Conservation (phyloP, 2,329 filamentous ascomycete species). For the Talaromyces sp. region DNA sequence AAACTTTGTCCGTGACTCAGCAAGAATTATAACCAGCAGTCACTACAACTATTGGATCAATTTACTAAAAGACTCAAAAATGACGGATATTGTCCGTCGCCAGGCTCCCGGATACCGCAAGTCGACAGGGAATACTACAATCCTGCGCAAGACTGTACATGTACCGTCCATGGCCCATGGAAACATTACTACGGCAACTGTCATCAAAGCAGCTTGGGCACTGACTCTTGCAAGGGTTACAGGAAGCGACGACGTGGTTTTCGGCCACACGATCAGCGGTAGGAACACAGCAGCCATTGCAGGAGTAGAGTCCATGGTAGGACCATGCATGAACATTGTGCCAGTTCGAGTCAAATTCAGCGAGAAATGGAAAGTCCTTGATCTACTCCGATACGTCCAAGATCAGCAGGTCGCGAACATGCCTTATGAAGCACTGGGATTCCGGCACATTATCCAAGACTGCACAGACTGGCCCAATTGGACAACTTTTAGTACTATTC, state of each 20-base stretch:
- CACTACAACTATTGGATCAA: conserved; percentile 57
- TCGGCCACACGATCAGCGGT: conserved; percentile 61
- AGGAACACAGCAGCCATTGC: conserved; percentile 51
- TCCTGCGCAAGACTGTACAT: conserved; percentile 28
- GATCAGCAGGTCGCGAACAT: conserved; percentile 53
- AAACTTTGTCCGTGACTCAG: conserved; percentile 40
- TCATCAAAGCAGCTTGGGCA: conserved; percentile 64
- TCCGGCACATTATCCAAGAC: conserved; percentile 47
- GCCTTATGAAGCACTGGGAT: conserved; percentile 50
- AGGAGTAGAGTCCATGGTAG: conserved; percentile 52
- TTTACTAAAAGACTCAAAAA: conserved; percentile 51
- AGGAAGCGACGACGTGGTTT: conserved; percentile 52
- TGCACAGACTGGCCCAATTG: conserved; percentile 38
- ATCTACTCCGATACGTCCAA: conserved; percentile 51
- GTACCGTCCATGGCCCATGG: conserved; percentile 42
- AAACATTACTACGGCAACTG: conserved; percentile 57
- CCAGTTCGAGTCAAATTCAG: conserved; percentile 56
- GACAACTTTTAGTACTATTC: conserved; percentile 35
- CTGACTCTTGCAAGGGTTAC: conserved; percentile 54
- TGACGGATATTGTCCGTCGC: conserved; percentile 38
- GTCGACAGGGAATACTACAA: conserved; percentile 29
- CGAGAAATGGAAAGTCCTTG: conserved; percentile 44
- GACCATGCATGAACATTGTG: conserved; percentile 63
- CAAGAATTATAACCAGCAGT: conserved; percentile 33
- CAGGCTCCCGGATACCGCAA: conserved; percentile 29